Base-by-base conservation (phyloP, 345 rosid species). In the Dimocarpus longan region DNA sequence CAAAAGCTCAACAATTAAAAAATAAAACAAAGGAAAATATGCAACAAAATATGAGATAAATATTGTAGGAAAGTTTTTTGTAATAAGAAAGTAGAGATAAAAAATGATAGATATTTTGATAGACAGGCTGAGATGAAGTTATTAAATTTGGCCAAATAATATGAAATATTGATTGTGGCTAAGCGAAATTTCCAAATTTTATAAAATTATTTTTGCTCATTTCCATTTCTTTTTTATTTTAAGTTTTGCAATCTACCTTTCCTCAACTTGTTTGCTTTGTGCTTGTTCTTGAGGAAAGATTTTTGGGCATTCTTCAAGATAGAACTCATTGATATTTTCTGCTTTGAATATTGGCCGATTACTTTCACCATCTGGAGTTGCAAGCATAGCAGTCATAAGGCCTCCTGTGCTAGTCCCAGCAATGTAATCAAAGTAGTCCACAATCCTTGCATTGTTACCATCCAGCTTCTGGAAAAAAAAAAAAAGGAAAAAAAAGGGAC, bases 331-430 rank as follows among this genome's bases (percentile, higher is more conserved):
- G 73, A 79, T 66, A n/a, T 66, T 62, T 73, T 79, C 67, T n/a
- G 82, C 82, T 1, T 77, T 22, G 32, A 73, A 57, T 9, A 56
- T 8, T 18, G 82, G 78, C 8, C 62, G 10, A 11, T 79, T 52
- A 16, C 0, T 56, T 2, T 66, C 43, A 56, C 64, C 37, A 11
- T 79, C 39, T 42, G 78, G 84, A 0, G 80, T 70, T 6, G 78
- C 40, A 19, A 81, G 71, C 80, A 77, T 81, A 26, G 75, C 80
- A 15, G 84, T 77, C n/a, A 76, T 50, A 26, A 81, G 70, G 52
- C 83, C 77, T 8, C 80, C 77, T 1, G 83, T 76, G 73, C 78
- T 77, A 22, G 81, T 81, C 44, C 81, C 84, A 15, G 78, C 57
- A 10, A 77, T 73, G 50, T 73, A 79, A 52, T 81, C 81, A 13